Evolutionary conservation across 176 grass and related monocot species (phyloP).

Genomic region (Phyllostachys edulis): DNA sequence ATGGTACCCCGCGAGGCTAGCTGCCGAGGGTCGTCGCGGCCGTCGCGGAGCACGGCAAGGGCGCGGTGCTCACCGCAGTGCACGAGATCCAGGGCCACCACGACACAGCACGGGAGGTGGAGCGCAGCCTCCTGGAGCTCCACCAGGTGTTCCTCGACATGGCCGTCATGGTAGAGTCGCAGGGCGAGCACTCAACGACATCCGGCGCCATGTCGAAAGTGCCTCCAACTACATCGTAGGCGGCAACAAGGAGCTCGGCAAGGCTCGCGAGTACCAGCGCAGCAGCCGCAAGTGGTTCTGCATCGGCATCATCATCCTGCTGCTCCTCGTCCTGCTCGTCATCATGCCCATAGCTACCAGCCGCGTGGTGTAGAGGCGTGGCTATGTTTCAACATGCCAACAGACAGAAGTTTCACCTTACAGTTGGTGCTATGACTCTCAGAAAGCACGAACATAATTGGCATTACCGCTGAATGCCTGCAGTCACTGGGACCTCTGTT

Average conservation of each 20-base stretch:
- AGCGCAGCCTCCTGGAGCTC: slow-evolving; percentile 82
- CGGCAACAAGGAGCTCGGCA: slow-evolving; percentile 74
- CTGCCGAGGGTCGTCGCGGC: too few relatives aligned
- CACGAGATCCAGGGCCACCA: slow-evolving; percentile 85
- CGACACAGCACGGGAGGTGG: slow-evolving; percentile 70
- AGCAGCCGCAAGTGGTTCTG: slow-evolving; percentile 85
- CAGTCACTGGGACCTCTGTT: too few relatives aligned
- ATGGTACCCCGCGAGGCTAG: too few relatives aligned
- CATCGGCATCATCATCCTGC: slow-evolving; percentile 75
- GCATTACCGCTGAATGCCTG: too few relatives aligned
- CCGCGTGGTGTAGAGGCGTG: neutral
- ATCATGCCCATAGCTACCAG: slow-evolving; percentile 76
- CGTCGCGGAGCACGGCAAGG: slow-evolving; percentile 71
- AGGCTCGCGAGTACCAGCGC: slow-evolving; percentile 70
- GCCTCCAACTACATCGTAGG: slow-evolving; percentile 74
- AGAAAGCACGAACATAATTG: too few relatives aligned
- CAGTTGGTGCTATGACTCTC: too few relatives aligned
- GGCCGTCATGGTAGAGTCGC: slow-evolving; percentile 79
- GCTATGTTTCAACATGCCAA: too few relatives aligned
- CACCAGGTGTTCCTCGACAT: slow-evolving; percentile 95
- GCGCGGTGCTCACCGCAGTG: slow-evolving; percentile 65
- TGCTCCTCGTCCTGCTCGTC: slow-evolving; percentile 65
- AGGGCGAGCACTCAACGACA: slow-evolving; percentile 82
- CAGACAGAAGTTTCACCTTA: too few relatives aligned
- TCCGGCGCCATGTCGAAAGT: slow-evolving; percentile 67